phyloP scores from a whole-genome alignment of 331 rosid species.

The Stylosanthes scabra region DNA sequence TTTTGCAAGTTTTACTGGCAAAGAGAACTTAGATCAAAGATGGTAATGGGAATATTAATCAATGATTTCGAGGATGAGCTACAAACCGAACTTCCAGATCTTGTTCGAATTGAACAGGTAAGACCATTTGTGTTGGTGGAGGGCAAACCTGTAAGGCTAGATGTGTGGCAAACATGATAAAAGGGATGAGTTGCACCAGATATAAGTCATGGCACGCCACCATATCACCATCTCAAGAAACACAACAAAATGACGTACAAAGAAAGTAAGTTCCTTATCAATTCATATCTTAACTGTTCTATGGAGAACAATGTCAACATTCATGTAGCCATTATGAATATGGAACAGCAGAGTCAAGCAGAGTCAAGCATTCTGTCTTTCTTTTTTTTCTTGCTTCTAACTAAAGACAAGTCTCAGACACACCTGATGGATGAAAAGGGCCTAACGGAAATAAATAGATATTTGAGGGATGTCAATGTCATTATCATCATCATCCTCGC shows the following conservation, averaged over 20 bases:
- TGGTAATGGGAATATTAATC: too few species aligned
- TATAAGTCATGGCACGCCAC: not conserved
- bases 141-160: too few species aligned
- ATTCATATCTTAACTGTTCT: conserved; percentile 32
- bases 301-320: conserved; percentile 21
- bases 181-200: not conserved
- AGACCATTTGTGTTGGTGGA: too few species aligned
- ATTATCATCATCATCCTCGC: conserved; percentile 90
- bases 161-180: too few species aligned
- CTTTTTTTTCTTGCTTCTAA: not conserved
- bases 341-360: conserved; percentile 25
- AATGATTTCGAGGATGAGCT: too few species aligned
- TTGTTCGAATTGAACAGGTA: too few species aligned
- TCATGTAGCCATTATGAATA: conserved; percentile 40
- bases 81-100: too few species aligned
- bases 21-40: too few species aligned
- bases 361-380: conserved; percentile 28
- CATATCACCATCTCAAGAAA: not conserved
- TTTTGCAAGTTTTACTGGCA: too few species aligned
- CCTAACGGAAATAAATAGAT: conserved; percentile 88
- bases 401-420: conserved; percentile 41
- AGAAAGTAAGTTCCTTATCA: conserved; percentile 26
- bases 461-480: conserved; percentile 85
- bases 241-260: conserved; percentile 23
- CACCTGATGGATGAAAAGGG: conserved; percentile 27